Evolutionary conservation across 164 flowering plant species (phyloP).

Genomic region (Liriodendron chinense): DNA sequence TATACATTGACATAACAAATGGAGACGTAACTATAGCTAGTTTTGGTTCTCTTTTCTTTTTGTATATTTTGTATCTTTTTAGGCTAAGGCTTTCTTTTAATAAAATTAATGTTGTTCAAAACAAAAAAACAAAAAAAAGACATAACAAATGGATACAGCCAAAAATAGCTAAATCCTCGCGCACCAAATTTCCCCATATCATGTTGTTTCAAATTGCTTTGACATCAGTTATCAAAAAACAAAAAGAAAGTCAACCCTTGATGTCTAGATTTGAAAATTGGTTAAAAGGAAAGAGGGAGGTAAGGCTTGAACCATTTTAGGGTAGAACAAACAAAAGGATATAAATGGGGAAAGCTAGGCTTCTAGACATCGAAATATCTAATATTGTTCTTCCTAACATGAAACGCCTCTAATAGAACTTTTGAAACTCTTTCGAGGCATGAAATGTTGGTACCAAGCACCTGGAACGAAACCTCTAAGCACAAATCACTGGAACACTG

Average conservation of each 20-base stretch:
- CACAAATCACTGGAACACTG: not conserved
- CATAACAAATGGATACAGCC: not conserved
- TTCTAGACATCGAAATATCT: not conserved
- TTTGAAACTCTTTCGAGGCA: not conserved
- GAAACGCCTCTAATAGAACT: not conserved
- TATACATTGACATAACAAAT: no score
- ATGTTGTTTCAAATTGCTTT: not conserved
- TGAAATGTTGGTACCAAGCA: not conserved
- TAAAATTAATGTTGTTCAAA: no score
- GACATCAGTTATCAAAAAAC: not conserved
- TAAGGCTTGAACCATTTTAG: not conserved
- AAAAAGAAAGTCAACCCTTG: not conserved
- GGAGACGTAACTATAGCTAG: no score
- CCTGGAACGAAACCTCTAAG: not conserved
- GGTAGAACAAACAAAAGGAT: not conserved
- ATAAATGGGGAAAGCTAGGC: not conserved
- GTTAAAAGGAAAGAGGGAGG: not conserved
- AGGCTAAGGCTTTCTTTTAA: no score
- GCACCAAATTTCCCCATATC: not conserved
- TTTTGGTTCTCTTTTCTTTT: no score
- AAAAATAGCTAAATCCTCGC: not conserved
- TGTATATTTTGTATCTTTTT: no score
- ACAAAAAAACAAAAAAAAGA: no score
- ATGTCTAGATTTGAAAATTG: no score
- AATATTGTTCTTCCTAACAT: not conserved